Evolutionary conservation across 192 early-diverging fungal species (phyloP).

Genomic region (Spinellus fusiger): DNA sequence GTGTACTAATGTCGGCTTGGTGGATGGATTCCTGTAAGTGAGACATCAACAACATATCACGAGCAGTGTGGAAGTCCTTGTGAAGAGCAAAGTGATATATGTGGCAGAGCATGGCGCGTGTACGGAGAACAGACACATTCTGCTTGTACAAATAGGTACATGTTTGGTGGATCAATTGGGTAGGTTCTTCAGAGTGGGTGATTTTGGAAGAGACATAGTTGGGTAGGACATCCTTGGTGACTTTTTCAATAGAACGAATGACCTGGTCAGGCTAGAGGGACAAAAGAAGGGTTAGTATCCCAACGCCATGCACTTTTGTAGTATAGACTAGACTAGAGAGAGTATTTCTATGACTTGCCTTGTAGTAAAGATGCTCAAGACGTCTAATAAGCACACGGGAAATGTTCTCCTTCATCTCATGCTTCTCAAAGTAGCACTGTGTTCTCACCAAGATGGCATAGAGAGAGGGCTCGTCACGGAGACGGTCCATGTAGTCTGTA

Average conservation of each 20-base stretch:
- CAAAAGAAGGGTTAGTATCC: not conserved
- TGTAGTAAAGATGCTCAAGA: slow-evolving; percentile 96
- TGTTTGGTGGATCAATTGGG: slow-evolving; percentile 68
- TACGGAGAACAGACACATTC: slow-evolving; percentile 74
- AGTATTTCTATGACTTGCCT: too few relatives aligned
- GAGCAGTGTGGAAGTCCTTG: slow-evolving; percentile 86
- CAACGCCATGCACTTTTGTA: not conserved
- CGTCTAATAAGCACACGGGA: slow-evolving; percentile 79
- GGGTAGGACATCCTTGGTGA: slow-evolving; percentile 42
- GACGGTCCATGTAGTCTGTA: slow-evolving; percentile 91
- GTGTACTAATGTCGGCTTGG: slow-evolving; percentile 84
- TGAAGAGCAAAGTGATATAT: slow-evolving; percentile 97
- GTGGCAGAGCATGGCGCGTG: slow-evolving; percentile 94
- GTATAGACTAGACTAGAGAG: too few relatives aligned
- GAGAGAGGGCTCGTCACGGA: slow-evolving; percentile 82
- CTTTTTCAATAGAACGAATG: slow-evolving; percentile 63
- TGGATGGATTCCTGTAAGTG: slow-evolving; percentile 92
- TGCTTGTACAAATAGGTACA: slow-evolving; percentile 91
- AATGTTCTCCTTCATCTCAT: slow-evolving; percentile 49
- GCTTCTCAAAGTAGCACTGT: slow-evolving; percentile 80
- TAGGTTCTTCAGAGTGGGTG: slow-evolving; percentile 41
- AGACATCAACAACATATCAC: slow-evolving; percentile 97
- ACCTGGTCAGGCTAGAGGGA: slow-evolving; percentile 75
- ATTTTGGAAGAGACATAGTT: slow-evolving; percentile 40
- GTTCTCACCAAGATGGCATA: slow-evolving; percentile 86